Evolutionary conservation across 495 filamentous ascomycete species (phyloP).

Genomic region (Penicillium odoratum): DNA sequence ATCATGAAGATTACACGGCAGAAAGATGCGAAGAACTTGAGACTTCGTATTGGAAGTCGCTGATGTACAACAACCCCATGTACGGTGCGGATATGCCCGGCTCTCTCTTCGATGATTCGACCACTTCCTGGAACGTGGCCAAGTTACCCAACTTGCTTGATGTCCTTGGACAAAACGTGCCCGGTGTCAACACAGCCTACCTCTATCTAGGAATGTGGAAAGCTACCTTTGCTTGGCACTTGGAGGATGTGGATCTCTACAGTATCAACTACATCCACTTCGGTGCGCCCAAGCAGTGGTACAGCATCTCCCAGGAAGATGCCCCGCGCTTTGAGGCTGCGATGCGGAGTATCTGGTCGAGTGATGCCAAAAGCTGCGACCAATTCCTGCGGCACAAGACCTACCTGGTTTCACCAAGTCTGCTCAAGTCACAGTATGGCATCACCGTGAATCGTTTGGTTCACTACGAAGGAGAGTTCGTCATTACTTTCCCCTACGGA

Average conservation of each 20-base stretch:
- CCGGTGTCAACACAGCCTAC: constrained; percentile 98
- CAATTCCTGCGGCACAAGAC: constrained; percentile 98
- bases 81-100: constrained; percentile 98
- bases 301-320: constrained; percentile 96
- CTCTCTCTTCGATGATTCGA: constrained; percentile 87
- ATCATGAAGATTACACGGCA: constrained; percentile 77
- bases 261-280: constrained; percentile 99
- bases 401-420: constrained; percentile 91
- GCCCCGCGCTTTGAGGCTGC: constrained; percentile 91
- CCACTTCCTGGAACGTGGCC: constrained; percentile 89
- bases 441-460: constrained; percentile 95
- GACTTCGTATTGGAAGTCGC: constrained; percentile 89
- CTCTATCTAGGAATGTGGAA: constrained; percentile 99
- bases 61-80: constrained; percentile 90
- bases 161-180: constrained; percentile 90
- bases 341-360: constrained; percentile 94
- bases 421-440: constrained; percentile 81
- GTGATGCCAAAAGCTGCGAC: constrained; percentile 93
- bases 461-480: constrained; percentile 97
- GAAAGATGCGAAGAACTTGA: constrained; percentile 94
- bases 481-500: constrained; percentile 97
- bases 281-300: constrained; percentile 98
- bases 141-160: constrained; percentile 92
- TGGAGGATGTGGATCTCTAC: constrained; percentile 98
- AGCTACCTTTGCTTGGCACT: constrained; percentile 97